A percentile compares a stretch with the other conserved stretches of the same genome.
These are phyloP conservation scores for Cutaneotrichosporon spelunceum DNA, from an alignment of 1,284 basidiomycete species.

Conservation along the genomic window DNA sequence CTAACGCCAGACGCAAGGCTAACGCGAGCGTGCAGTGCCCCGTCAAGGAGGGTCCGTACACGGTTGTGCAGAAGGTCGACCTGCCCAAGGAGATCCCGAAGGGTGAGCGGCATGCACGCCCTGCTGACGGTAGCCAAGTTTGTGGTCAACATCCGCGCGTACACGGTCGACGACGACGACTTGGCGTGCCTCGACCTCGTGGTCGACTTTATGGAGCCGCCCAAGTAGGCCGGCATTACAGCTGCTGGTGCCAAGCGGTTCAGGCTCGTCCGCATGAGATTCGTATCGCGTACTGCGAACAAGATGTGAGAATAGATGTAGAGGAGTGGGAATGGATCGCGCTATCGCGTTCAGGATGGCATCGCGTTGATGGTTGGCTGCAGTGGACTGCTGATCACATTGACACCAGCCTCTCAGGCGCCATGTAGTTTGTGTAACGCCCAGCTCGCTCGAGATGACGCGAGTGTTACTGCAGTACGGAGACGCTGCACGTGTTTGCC, in stretches of 20 bases:
- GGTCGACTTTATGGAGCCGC: conserved; percentile 59
- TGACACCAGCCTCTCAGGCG: too few relatives aligned
- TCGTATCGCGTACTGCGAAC: background rate
- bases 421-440: too few relatives aligned
- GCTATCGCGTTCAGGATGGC: too few relatives aligned
- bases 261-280: too few relatives aligned
- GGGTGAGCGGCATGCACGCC: conserved; percentile 55
- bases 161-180: conserved; percentile 71
- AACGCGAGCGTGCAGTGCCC: conserved; percentile 48
- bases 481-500: too few relatives aligned
- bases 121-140: conserved; percentile 69
- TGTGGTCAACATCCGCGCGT: conserved; percentile 66
- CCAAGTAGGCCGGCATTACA: conserved; percentile 5
- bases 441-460: too few relatives aligned
- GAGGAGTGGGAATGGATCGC: too few relatives aligned
- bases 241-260: too few relatives aligned
- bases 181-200: conserved; percentile 75
- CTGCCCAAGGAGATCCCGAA: conserved; percentile 84
- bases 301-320: background rate
- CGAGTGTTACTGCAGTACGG: too few relatives aligned
- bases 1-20: conserved; percentile 29
- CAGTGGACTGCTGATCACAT: too few relatives aligned
- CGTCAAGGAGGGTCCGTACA: conserved; percentile 66
- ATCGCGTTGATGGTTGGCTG: too few relatives aligned
- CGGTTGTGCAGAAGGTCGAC: conserved; percentile 70